Conservation (phyloP, 2,329 filamentous ascomycete species). For the Cylindrodendrum hubeiense region DNA sequence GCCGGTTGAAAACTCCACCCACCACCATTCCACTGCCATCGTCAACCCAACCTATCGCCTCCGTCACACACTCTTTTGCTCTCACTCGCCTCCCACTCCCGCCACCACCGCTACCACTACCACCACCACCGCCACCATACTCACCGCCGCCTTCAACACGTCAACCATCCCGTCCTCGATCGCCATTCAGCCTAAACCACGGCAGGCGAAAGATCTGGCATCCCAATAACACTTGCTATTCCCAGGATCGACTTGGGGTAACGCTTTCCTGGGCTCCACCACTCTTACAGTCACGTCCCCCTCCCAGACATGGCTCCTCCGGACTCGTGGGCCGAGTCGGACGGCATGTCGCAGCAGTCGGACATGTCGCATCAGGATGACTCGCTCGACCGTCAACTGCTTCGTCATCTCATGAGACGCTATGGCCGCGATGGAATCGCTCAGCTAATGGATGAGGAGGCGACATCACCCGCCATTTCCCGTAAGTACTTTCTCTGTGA, state of each 20-base stretch:
- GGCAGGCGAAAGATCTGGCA: slow-evolving; percentile 14
- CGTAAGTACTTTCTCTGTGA: slow-evolving; percentile 42
- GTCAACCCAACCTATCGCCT: slow-evolving; percentile 15
- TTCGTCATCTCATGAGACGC: slow-evolving; percentile 50
- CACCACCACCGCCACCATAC: slow-evolving; percentile 6
- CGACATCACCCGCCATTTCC: slow-evolving; percentile 39
- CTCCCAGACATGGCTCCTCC: slow-evolving; percentile 44
- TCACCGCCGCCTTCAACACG: slow-evolving; percentile 5
- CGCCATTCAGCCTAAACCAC: slow-evolving; percentile 15
- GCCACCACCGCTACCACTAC: not conserved
- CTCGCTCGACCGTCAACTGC: slow-evolving; percentile 50
- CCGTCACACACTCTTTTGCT: not conserved
- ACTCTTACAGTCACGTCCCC: slow-evolving; percentile 30
- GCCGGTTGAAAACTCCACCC: slow-evolving; percentile 9
- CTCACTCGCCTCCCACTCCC: slow-evolving; percentile 10
- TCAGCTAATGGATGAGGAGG: slow-evolving; percentile 50
- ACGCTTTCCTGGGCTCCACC: slow-evolving; percentile 39
- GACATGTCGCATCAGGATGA: slow-evolving; percentile 42
- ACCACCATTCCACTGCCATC: slow-evolving; percentile 15
- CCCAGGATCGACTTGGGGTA: slow-evolving; percentile 40
- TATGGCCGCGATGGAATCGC: slow-evolving; percentile 50
- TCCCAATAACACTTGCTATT: slow-evolving; percentile 21
- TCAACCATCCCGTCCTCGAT: not conserved
- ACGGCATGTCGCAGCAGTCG: slow-evolving; percentile 47
- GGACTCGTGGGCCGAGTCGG: slow-evolving; percentile 48